Conservation (phyloP, 768 basidiomycete genomes). For the Tylopilus subfusipes region DNA sequence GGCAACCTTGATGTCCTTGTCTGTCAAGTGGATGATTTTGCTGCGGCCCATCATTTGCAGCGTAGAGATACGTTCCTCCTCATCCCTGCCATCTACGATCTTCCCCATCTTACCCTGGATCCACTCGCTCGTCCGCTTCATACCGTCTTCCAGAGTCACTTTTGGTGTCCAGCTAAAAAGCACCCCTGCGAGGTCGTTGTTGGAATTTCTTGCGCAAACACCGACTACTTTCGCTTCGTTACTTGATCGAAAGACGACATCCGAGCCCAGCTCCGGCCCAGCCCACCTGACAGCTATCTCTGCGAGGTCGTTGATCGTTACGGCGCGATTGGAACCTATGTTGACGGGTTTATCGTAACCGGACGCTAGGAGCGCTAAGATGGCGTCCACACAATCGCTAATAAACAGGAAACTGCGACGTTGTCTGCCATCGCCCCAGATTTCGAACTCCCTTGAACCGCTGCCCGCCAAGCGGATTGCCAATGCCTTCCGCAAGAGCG, state of each 20-base stretch:
- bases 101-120: slow-evolving; percentile 39
- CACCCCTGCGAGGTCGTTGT: slow-evolving; percentile 38
- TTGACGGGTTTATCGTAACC: slow-evolving; percentile 40
- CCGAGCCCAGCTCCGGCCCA: slow-evolving; percentile 24
- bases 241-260: slow-evolving; percentile 30
- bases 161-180: slow-evolving; percentile 43
- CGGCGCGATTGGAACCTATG: slow-evolving; percentile 46
- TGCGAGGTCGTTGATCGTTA: slow-evolving; percentile 43
- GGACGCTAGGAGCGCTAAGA: slow-evolving; percentile 43
- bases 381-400: slow-evolving; percentile 49
- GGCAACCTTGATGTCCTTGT: slow-evolving; percentile 40
- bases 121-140: slow-evolving; percentile 47
- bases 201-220: slow-evolving; percentile 49
- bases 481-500: slow-evolving; percentile 51
- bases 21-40: slow-evolving; percentile 36
- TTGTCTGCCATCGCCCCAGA: slow-evolving; percentile 57
- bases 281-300: slow-evolving; percentile 36
- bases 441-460: slow-evolving; percentile 36
- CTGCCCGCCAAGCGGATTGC: slow-evolving; percentile 20
- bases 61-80: slow-evolving; percentile 7
- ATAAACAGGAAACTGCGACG: slow-evolving; percentile 56
- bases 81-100: slow-evolving; percentile 4
- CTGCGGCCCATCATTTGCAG: slow-evolving; percentile 34
- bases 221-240: slow-evolving; percentile 37
- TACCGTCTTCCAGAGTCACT: slow-evolving; percentile 42